Conservation (phyloP, 2,329 filamentous ascomycete species). For the Lecanoromycetidae sp. region DNA sequence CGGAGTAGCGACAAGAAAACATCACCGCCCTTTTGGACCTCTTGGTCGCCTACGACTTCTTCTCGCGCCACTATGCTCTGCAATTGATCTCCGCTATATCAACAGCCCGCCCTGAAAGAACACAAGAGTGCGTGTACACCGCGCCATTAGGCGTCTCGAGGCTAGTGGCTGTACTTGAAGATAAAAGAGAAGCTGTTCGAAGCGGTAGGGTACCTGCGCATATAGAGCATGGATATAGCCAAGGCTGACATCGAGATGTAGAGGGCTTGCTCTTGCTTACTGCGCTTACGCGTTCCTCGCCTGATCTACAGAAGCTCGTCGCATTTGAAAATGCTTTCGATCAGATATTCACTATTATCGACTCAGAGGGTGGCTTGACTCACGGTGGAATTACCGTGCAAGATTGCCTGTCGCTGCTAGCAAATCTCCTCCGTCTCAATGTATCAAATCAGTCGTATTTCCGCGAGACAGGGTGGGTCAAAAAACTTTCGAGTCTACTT, state of each 20-base stretch:
- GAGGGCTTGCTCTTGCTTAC: constrained; percentile 79
- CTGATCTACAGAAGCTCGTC: constrained; percentile 86
- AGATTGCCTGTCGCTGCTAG: constrained; percentile 81
- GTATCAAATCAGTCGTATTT: constrained; percentile 88
- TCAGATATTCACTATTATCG: constrained; percentile 69
- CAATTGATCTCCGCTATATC: constrained; percentile 82
- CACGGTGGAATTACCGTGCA: constrained; percentile 81
- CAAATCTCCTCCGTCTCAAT: constrained; percentile 79
- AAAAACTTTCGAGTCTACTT: constrained; percentile 58
- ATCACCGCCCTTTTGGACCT: constrained; percentile 83
- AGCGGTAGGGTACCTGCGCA: constrained; percentile 42
- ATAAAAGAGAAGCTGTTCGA: constrained; percentile 71
- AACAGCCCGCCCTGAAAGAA: constrained; percentile 72
- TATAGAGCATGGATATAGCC: neutral
- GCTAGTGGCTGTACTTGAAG: constrained; percentile 72
- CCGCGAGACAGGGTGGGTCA: constrained; percentile 74
- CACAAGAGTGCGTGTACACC: constrained; percentile 85
- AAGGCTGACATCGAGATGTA: constrained; percentile 20
- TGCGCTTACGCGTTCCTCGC: constrained; percentile 71
- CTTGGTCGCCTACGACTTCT: constrained; percentile 76
- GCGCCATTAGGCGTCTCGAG: constrained; percentile 80
- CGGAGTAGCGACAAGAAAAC: constrained; percentile 72
- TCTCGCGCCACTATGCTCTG: constrained; percentile 78
- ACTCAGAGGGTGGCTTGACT: constrained; percentile 64
- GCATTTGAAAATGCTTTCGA: constrained; percentile 93